Percentiles rank a stretch among this genome's conserved stretches.
These are phyloP conservation scores for Vigna angularis DNA, from an alignment of 306 rosid genomes.

Conservation along the genomic window DNA sequence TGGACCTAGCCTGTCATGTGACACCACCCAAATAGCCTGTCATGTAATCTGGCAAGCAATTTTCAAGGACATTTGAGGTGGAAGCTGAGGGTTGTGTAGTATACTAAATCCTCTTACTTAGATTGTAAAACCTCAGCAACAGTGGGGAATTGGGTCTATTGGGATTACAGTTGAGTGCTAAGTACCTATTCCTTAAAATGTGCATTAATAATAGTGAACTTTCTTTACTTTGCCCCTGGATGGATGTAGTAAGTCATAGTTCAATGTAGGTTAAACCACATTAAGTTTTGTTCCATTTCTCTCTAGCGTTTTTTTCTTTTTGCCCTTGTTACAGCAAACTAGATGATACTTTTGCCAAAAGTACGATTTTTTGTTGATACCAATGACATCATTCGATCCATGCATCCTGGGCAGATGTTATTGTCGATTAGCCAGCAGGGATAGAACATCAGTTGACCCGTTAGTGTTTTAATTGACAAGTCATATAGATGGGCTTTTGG, in stretches of 20 bases:
- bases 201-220: slow-evolving; percentile 17
- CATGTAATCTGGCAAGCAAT: slow-evolving; percentile 7
- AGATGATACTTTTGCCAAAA: neutral
- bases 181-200: slow-evolving; percentile 3
- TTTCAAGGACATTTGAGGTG: slow-evolving; percentile 33
- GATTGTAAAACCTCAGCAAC: slow-evolving; percentile 13
- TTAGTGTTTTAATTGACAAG: neutral
- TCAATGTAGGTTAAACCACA: slow-evolving; percentile 6
- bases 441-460: neutral
- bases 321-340: slow-evolving; percentile 5
- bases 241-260: slow-evolving; percentile 10
- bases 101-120: slow-evolving; percentile 8
- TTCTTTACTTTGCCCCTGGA: slow-evolving; percentile 21
- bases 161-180: slow-evolving; percentile 26
- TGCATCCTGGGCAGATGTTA: neutral
- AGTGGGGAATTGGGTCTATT: slow-evolving; percentile 19
- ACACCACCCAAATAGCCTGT: slow-evolving; percentile 5
- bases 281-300: slow-evolving; percentile 15
- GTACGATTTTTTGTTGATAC: neutral
- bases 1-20: slow-evolving; percentile 19
- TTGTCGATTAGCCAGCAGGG: neutral
- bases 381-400: slow-evolving; percentile 18
- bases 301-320: neutral
- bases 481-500: neutral
- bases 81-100: slow-evolving; percentile 22